Evolutionary conservation across 768 basidiomycete species (phyloP).

Genomic region (Coprinopsis marcescibilis): DNA sequence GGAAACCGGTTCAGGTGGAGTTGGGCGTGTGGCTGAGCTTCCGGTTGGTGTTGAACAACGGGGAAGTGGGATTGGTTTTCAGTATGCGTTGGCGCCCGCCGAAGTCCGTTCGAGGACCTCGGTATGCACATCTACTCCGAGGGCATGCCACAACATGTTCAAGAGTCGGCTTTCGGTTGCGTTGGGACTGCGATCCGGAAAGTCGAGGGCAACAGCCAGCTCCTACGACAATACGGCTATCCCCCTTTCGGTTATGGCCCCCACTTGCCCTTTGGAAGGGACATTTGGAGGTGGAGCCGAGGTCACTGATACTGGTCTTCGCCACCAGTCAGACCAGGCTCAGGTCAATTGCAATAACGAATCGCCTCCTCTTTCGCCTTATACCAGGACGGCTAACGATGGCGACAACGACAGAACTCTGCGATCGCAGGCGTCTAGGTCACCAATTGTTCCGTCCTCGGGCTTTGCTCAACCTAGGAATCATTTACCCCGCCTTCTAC

Average conservation of each 20-base stretch:
- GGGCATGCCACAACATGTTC: conserved; percentile 19
- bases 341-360: too few species aligned
- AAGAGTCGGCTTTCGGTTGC: conserved; percentile 14
- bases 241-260: too few species aligned
- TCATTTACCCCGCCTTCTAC: neutral
- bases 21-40: conserved; percentile 21
- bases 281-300: too few species aligned
- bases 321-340: too few species aligned
- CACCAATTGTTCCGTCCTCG: neutral
- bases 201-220: neutral
- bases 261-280: too few species aligned
- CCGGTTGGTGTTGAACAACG: conserved; percentile 43
- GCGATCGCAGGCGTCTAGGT: too few species aligned
- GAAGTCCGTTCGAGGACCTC: conserved; percentile 21
- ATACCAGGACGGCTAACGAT: too few species aligned
- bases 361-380: too few species aligned
- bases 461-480: neutral
- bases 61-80: conserved; percentile 50
- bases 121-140: conserved; percentile 19
- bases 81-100: conserved; percentile 28
- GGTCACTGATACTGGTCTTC: too few species aligned
- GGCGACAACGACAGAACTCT: too few species aligned
- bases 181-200: conserved; percentile 12
- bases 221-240: too few species aligned
- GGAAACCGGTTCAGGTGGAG: too few species aligned